phyloP scores from a whole-genome alignment of 2,329 filamentous ascomycete genomes.

The Botrytis elliptica region DNA sequence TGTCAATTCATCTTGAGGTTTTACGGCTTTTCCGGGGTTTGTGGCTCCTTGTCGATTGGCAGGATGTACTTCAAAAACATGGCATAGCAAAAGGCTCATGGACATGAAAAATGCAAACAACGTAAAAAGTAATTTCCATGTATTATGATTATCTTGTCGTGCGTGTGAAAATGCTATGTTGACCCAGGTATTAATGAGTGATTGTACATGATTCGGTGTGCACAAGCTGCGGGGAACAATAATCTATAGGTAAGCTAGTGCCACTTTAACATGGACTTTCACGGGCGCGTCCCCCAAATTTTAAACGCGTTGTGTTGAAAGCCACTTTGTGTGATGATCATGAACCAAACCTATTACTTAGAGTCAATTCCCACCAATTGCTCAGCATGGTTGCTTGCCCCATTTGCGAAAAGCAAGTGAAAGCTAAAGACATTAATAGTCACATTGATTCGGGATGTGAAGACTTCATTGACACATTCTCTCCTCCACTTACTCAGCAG shows the following conservation, averaged over 20 bases:
- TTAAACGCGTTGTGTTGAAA: not conserved
- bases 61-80: conserved; percentile 39
- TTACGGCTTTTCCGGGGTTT: conserved; percentile 39
- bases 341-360: not conserved
- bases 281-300: conserved; percentile 2
- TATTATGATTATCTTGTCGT: conserved; percentile 9
- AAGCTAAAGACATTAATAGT: conserved; percentile 74
- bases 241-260: not conserved
- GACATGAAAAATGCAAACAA: conserved; percentile 32
- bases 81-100: conserved; percentile 38
- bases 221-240: not conserved
- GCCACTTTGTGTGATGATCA: not conserved
- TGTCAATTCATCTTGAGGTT: conserved; percentile 35
- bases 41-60: conserved; percentile 36
- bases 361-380: conserved; percentile 3
- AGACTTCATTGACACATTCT: conserved; percentile 57
- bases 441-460: conserved; percentile 86
- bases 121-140: conserved; percentile 21
- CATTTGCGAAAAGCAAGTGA: conserved; percentile 74
- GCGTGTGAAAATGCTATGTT: not conserved
- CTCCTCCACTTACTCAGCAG: conserved; percentile 41
- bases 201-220: not conserved
- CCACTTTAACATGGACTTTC: not conserved
- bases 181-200: not conserved
- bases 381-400: conserved; percentile 66